Evolutionary conservation across 2,329 filamentous ascomycete genomes (phyloP).

Genomic region (Cladobotryum mycophilum): DNA sequence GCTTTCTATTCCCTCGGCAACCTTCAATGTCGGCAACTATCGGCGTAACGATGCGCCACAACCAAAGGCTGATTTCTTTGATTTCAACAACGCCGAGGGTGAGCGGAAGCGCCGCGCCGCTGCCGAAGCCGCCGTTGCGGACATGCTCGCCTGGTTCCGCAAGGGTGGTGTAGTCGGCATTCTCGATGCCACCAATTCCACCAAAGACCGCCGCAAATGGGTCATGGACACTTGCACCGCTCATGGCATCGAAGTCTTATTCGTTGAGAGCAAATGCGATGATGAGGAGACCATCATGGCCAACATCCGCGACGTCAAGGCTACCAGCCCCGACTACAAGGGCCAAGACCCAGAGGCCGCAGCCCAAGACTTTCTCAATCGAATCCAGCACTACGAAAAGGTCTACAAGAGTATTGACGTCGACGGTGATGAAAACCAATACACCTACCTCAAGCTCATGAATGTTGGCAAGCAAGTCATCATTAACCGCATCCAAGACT

Average conservation of each 20-base stretch:
- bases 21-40: constrained; percentile 97
- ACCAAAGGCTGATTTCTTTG: constrained; percentile 91
- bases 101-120: constrained; percentile 83
- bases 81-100: constrained; percentile 81
- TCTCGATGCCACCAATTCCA: constrained; percentile 94
- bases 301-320: constrained; percentile 97
- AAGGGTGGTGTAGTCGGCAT: constrained; percentile 81
- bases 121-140: constrained; percentile 82
- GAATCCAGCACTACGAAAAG: constrained; percentile 96
- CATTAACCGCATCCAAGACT: constrained; percentile 96
- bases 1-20: constrained; percentile 88
- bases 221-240: constrained; percentile 72
- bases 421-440: constrained; percentile 68
- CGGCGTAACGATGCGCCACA: constrained; percentile 84
- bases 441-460: constrained; percentile 96
- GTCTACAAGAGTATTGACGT: constrained; percentile 91
- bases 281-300: constrained; percentile 95
- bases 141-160: constrained; percentile 93
- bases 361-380: constrained; percentile 84
- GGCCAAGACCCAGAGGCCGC: constrained; percentile 91
- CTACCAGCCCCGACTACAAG: constrained; percentile 87
- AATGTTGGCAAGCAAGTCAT: constrained; percentile 93
- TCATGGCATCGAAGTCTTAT: constrained; percentile 81
- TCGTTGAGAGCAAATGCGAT: constrained; percentile 96
- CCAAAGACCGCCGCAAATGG: constrained; percentile 83